Evolutionary conservation across 1,139 yeast species (phyloP), one percentile per base, ranked within the genome.

Genomic region (Lodderomyces margitis): DNA sequence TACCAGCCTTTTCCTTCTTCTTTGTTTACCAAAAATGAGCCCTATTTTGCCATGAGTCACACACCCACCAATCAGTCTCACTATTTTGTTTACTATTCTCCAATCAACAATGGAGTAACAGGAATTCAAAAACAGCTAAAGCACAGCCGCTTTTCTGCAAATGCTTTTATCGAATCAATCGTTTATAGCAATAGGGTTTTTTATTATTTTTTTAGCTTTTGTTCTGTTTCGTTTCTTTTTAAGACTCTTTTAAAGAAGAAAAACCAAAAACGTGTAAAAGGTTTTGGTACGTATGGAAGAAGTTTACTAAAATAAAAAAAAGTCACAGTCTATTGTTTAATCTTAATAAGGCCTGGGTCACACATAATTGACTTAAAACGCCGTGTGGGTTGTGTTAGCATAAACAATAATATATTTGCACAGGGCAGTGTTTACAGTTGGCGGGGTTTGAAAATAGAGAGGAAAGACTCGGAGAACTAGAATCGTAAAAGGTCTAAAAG

Each of bases 391-490:
- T n/a, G 14, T 28, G 19, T 28, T 5, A 10, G 27, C 11, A 12
- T 3, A 25, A 25, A 9, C 5, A 25, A 25, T 5, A 25, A 25
- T 5, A 25, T n/a, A n/a, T n/a, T n/a, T n/a, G 30, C 30, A 25
- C 30, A 25, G n/a, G 30, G 30, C 15, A 12, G 5, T 25, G 16
- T 25, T 15, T n/a, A 15, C 11, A 5, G 10, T 15, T 28, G 32
- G 32, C 19, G 32, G 32, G 32, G 32, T 28, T 11, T n/a, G n/a
- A n/a, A n/a, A 15, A 28, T 15, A 15, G 32, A 28, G 32, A n/a
- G 32, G 32, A 28, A 14, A 27, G 10, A 27, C 3, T 15, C 32
- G 19, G 32, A 28, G 32, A n/a, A n/a, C 32, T 28, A 28, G 32
- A 28, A 15, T 19, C 16, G 32, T 19, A 15, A 28, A n/a, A n/a